Evolutionary conservation across 345 rosid species (phyloP).

Genomic region (Populus alba): DNA sequence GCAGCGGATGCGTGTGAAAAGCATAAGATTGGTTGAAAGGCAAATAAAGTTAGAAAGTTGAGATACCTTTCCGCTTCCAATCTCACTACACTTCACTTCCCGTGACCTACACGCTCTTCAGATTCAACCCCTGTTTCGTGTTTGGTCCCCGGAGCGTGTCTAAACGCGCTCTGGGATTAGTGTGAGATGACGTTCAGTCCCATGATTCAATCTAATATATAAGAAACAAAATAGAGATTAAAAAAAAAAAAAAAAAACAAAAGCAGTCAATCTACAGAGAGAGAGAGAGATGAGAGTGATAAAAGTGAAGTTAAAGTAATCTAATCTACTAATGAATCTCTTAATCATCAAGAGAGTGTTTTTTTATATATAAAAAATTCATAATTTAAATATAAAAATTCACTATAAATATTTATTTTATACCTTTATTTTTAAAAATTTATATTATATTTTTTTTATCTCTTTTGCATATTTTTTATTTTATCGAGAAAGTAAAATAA

Average conservation of each 20-base stretch:
- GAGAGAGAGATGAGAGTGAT: not conserved
- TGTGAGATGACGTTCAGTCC: not conserved
- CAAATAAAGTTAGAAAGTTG: not conserved
- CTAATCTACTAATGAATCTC: not conserved
- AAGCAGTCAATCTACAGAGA: constrained; percentile 19
- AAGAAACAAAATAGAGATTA: not conserved
- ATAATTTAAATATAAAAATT: too few relatives aligned
- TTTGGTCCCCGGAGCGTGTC: not conserved
- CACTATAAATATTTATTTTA: too few relatives aligned
- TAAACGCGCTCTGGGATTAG: not conserved
- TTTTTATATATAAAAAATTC: too few relatives aligned
- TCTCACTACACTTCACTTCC: not conserved
- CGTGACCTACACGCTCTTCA: not conserved
- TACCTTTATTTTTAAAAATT: too few relatives aligned
- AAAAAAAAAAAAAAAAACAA: not conserved
- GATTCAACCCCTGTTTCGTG: fast-evolving
- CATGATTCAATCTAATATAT: not conserved
- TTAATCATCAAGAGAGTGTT: too few relatives aligned
- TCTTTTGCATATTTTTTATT: too few relatives aligned
- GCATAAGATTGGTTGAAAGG: constrained; percentile 36
- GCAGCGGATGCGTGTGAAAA: constrained; percentile 51
- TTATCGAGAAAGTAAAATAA: too few relatives aligned
- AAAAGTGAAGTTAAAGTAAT: not conserved
- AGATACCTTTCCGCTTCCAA: not conserved
- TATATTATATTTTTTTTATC: too few relatives aligned